Evolutionary conservation across 306 rosid genomes (phyloP).

Genomic region (Dalbergia cultrata): DNA sequence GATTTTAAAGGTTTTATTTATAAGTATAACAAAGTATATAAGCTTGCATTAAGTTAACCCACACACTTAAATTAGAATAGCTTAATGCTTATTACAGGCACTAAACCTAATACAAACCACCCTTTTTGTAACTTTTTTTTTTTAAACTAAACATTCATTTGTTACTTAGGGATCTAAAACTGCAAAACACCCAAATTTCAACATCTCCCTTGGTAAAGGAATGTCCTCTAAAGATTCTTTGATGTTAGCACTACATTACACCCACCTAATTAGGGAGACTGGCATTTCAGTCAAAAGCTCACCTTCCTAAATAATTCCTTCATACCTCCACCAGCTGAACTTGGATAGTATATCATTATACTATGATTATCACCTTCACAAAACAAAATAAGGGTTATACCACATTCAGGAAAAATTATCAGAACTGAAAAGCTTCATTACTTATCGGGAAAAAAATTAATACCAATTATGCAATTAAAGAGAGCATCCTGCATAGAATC

Average conservation of each 20-base stretch:
- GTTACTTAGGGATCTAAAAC: not conserved
- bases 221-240: slow-evolving; percentile 26
- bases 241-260: slow-evolving; percentile 28
- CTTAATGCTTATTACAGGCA: slow-evolving; percentile 1
- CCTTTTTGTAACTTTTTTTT: no score
- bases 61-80: slow-evolving; percentile 19
- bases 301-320: slow-evolving; percentile 97
- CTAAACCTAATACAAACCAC: not conserved
- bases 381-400: slow-evolving; percentile 49
- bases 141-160: not conserved
- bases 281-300: slow-evolving; percentile 37
- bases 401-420: slow-evolving; percentile 40
- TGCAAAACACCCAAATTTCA: slow-evolving; percentile 21
- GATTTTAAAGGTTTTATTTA: not conserved
- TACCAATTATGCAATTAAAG: slow-evolving; percentile 5
- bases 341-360: slow-evolving; percentile 96
- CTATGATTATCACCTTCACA: slow-evolving; percentile 90
- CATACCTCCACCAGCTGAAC: slow-evolving; percentile 99
- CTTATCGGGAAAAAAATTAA: slow-evolving; percentile 12
- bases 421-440: slow-evolving; percentile 40
- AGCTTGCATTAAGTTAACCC: slow-evolving; percentile 6
- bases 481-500: slow-evolving; percentile 20
- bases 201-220: slow-evolving; percentile 1
- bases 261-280: slow-evolving; percentile 27
- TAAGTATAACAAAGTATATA: not conserved